Evolutionary conservation across 768 basidiomycete genomes (phyloP).

Genomic region (Imleria badia): DNA sequence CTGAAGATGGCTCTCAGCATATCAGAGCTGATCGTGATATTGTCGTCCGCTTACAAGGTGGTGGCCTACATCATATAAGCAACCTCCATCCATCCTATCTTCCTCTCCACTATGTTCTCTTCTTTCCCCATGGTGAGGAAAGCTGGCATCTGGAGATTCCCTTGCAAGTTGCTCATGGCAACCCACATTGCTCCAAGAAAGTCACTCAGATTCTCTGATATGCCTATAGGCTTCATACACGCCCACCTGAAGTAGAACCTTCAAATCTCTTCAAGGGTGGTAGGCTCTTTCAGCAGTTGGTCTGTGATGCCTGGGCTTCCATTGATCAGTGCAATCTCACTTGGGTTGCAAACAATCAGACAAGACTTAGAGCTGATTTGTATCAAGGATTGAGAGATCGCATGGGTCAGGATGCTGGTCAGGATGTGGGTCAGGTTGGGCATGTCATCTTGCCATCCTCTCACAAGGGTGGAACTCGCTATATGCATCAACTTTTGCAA

Average conservation of each 20-base stretch:
- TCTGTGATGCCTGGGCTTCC: conserved; percentile 46
- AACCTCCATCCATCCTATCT: conserved; percentile 37
- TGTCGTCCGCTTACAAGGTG: conserved; percentile 27
- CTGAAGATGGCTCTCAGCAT: conserved; percentile 27
- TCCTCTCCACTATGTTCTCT: conserved; percentile 28
- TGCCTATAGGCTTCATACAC: conserved; percentile 34
- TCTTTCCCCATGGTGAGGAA: conserved; percentile 40
- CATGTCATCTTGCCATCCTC: conserved; percentile 40
- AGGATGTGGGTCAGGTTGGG: conserved; percentile 34
- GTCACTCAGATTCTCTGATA: conserved; percentile 32
- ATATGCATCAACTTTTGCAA: conserved; percentile 45
- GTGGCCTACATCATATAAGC: conserved; percentile 31
- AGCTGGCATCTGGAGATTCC: conserved; percentile 37
- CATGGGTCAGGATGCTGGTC: conserved; percentile 17
- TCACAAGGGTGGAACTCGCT: conserved; percentile 39
- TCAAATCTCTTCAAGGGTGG: conserved; percentile 35
- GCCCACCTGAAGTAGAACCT: conserved; percentile 4
- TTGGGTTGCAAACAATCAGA: conserved; percentile 37
- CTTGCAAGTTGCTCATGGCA: background rate
- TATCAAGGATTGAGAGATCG: conserved; percentile 38
- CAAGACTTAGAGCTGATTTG: conserved; percentile 31
- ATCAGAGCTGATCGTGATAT: conserved; percentile 32
- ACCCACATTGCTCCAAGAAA: conserved; percentile 11
- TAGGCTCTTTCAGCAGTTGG: conserved; percentile 43
- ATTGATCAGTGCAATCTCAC: conserved; percentile 40